phyloP scores from a whole-genome alignment of 2,329 filamentous ascomycete genomes.

The Penicillium sp. region DNA sequence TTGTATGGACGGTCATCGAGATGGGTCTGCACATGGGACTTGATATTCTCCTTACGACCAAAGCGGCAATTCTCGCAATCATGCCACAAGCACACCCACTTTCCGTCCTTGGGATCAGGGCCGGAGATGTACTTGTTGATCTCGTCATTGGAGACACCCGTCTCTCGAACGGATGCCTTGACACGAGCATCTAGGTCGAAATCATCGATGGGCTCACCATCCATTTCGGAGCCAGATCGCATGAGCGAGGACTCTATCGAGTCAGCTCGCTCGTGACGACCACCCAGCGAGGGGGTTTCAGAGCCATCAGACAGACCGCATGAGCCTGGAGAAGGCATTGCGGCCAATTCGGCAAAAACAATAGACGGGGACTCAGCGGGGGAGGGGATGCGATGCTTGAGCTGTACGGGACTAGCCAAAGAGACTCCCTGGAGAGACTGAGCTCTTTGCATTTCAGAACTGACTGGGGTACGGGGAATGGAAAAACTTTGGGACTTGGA shows the following conservation, averaged over 20 bases:
- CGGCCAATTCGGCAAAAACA: conserved; percentile 58
- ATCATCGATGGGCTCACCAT: conserved; percentile 52
- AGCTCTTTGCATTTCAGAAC: conserved; percentile 50
- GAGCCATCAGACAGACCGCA: conserved; percentile 33
- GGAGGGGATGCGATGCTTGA: conserved; percentile 53
- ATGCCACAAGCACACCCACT: conserved; percentile 76
- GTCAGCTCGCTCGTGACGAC: conserved; percentile 26
- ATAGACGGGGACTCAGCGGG: conserved; percentile 55
- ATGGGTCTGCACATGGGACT: conserved; percentile 96
- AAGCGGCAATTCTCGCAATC: conserved; percentile 81
- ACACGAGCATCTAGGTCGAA: conserved; percentile 58
- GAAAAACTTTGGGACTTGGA: conserved; percentile 42
- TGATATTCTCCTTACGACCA: conserved; percentile 98
- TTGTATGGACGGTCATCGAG: conserved; percentile 94
- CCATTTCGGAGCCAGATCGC: conserved; percentile 47
- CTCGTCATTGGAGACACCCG: conserved; percentile 84
- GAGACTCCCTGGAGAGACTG: conserved; percentile 52
- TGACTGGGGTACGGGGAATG: conserved; percentile 38
- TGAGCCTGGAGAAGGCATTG: conserved; percentile 40
- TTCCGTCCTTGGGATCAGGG: conserved; percentile 72
- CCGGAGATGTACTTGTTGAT: conserved; percentile 75
- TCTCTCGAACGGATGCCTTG: conserved; percentile 69
- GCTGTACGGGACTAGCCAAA: conserved; percentile 37
- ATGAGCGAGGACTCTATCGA: conserved; percentile 31
- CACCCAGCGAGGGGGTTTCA: conserved; percentile 30